A percentile compares a stretch with the other conserved stretches of the same genome.
Evolutionary conservation across 1,284 basidiomycete genomes (phyloP).

Genomic region (Cutaneotrichosporon cyanovorans): DNA sequence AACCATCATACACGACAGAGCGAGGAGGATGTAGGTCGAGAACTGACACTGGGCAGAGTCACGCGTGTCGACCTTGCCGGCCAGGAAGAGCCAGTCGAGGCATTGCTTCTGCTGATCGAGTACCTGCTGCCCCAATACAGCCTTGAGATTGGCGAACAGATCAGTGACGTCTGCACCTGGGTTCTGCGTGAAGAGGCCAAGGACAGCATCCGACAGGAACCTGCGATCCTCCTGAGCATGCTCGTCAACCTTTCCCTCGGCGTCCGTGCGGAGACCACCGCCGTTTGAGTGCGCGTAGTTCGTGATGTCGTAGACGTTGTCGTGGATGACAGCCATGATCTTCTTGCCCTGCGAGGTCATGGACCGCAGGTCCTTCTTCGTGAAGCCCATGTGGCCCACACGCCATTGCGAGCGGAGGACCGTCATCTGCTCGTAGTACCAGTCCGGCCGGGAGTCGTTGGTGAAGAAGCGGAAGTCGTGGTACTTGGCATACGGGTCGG

Average conservation of each 20-base stretch:
- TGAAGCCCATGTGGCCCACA: slow-evolving; percentile 82
- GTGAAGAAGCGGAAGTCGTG: slow-evolving; percentile 89
- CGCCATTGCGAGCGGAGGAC: slow-evolving; percentile 80
- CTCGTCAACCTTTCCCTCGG: slow-evolving; percentile 1
- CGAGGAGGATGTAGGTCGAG: slow-evolving; percentile 84
- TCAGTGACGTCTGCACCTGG: slow-evolving; percentile 82
- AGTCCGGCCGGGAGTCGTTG: slow-evolving; percentile 87
- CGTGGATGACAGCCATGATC: slow-evolving; percentile 68
- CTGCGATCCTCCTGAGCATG: slow-evolving; percentile 49
- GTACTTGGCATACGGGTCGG: slow-evolving; percentile 71
- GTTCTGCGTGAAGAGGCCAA: slow-evolving; percentile 74
- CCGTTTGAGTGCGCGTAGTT: slow-evolving; percentile 56
- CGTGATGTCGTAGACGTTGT: slow-evolving; percentile 81
- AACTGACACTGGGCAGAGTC: slow-evolving; percentile 87
- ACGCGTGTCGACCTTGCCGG: slow-evolving; percentile 87
- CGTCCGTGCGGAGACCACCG: slow-evolving; percentile 45
- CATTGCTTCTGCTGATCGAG: slow-evolving; percentile 75
- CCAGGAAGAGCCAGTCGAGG: slow-evolving; percentile 82
- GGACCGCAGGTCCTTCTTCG: slow-evolving; percentile 65
- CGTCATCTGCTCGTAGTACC: slow-evolving; percentile 93
- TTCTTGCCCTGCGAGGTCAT: slow-evolving; percentile 60
- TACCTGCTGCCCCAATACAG: slow-evolving; percentile 56
- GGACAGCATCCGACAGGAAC: slow-evolving; percentile 70
- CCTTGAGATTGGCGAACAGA: slow-evolving; percentile 57
- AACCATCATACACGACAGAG: slow-evolving; percentile 86